Conservation (phyloP, 805 yeast genomes). For the Wickerhamiella kazuoi region DNA sequence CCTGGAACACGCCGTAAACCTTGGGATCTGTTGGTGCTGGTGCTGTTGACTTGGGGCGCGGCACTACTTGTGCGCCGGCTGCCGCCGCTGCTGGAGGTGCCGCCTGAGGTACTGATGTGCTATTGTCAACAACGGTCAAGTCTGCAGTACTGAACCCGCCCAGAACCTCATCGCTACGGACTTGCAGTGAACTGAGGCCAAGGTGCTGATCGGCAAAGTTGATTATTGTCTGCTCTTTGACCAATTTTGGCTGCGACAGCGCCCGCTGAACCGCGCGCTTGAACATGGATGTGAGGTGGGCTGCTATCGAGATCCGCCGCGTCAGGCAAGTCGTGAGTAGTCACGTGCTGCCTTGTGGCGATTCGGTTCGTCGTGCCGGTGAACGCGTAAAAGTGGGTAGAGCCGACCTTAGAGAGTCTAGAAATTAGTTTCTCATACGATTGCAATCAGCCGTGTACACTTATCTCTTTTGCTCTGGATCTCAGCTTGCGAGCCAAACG, state of each 20-base stretch:
- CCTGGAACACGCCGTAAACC: slow-evolving; percentile 45
- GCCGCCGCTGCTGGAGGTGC: background rate
- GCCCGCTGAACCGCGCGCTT: background rate
- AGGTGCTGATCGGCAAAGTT: slow-evolving; percentile 36
- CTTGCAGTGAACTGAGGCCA: slow-evolving; percentile 33
- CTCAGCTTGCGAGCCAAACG: no score
- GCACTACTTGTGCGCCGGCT: background rate
- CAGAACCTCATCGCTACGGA: slow-evolving; percentile 54
- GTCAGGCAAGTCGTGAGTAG: no score
- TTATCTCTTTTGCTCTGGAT: no score
- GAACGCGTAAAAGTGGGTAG: no score
- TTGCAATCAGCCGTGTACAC: no score
- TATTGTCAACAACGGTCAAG: slow-evolving; percentile 26
- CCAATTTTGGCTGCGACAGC: background rate
- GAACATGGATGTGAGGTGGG: no score
- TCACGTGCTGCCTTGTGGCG: no score
- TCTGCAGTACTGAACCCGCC: slow-evolving; percentile 63
- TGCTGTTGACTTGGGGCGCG: background rate
- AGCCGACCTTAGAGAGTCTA: no score
- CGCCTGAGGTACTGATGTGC: slow-evolving; percentile 6
- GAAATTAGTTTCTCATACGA: no score
- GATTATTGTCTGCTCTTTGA: slow-evolving; percentile 28
- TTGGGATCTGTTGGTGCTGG: background rate
- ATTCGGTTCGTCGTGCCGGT: no score
- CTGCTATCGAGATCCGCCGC: no score